Conservation (phyloP, 208 protist genomes). For the Leptomonas seymouri region DNA sequence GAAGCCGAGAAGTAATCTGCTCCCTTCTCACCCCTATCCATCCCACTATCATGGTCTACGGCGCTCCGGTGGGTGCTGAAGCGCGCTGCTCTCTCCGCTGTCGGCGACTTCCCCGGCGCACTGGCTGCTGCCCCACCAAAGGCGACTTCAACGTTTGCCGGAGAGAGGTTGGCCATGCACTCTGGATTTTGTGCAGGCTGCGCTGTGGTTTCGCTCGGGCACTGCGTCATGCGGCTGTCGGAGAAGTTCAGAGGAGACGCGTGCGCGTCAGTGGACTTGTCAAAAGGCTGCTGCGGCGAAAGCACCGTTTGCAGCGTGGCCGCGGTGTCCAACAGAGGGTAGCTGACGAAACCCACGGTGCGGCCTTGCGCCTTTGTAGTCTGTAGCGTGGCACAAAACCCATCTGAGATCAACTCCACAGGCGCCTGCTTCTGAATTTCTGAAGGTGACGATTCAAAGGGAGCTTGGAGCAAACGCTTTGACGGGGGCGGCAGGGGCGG, state of each 20-base stretch:
- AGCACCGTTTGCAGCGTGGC: neutral
- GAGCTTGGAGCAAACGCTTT: no score
- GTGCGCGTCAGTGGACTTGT: constrained; percentile 2
- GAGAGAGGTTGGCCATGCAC: no score
- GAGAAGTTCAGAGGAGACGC: neutral
- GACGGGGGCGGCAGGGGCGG: neutral
- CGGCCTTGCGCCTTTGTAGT: neutral
- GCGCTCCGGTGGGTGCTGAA: neutral
- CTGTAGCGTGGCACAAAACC: no score
- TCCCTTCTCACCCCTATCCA: neutral
- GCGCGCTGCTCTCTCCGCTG: neutral
- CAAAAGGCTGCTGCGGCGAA: neutral
- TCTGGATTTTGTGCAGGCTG: neutral
- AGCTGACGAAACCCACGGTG: neutral
- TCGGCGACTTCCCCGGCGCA: neutral
- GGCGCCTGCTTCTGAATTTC: neutral
- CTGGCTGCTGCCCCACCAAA: neutral
- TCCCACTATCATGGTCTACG: neutral
- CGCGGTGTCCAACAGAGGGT: neutral
- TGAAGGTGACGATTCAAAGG: neutral
- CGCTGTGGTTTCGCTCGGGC: neutral
- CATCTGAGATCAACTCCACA: neutral
- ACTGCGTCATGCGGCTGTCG: constrained; percentile 2
- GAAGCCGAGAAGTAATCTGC: neutral
- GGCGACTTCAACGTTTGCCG: neutral